These are phyloP conservation scores for Teratosphaeria nubilosa DNA, from an alignment of 2,329 filamentous ascomycete species.

Conservation along the genomic window DNA sequence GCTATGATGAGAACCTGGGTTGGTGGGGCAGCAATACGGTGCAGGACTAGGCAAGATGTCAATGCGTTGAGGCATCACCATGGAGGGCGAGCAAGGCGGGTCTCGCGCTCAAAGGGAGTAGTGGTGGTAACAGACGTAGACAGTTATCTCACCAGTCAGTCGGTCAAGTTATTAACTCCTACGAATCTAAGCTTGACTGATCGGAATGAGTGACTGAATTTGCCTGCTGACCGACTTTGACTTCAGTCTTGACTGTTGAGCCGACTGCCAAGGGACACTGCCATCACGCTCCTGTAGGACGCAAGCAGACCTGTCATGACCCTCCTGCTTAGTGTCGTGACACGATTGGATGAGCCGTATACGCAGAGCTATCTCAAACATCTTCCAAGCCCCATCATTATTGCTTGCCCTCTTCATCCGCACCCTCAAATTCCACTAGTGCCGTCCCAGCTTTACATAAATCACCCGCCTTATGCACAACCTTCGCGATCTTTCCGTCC, in stretches of 20 bases:
- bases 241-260: too few relatives aligned
- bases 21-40: not conserved
- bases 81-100: too few relatives aligned
- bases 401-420: constrained; percentile 2
- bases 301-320: too few relatives aligned
- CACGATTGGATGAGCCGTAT: not conserved
- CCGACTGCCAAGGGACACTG: too few relatives aligned
- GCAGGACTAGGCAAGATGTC: not conserved
- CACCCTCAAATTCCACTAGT: constrained; percentile 33
- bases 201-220: too few relatives aligned
- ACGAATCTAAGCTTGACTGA: too few relatives aligned
- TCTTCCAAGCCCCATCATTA: not conserved
- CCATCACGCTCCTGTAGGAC: too few relatives aligned
- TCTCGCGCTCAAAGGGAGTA: too few relatives aligned
- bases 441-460: constrained; percentile 39
- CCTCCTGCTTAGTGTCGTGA: not conserved
- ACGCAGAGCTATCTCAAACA: not conserved
- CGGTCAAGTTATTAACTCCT: too few relatives aligned
- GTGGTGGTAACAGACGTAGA: too few relatives aligned
- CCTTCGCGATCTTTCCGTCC: constrained; percentile 36
- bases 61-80: not conserved
- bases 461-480: constrained; percentile 40
- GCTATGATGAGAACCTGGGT: not conserved
- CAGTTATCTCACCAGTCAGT: too few relatives aligned
- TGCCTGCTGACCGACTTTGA: too few relatives aligned